A percentile compares a stretch with the other conserved stretches of the same genome.
phyloP scores from a whole-genome alignment of 495 filamentous ascomycete genomes.

The Penicillium chermesinum region DNA sequence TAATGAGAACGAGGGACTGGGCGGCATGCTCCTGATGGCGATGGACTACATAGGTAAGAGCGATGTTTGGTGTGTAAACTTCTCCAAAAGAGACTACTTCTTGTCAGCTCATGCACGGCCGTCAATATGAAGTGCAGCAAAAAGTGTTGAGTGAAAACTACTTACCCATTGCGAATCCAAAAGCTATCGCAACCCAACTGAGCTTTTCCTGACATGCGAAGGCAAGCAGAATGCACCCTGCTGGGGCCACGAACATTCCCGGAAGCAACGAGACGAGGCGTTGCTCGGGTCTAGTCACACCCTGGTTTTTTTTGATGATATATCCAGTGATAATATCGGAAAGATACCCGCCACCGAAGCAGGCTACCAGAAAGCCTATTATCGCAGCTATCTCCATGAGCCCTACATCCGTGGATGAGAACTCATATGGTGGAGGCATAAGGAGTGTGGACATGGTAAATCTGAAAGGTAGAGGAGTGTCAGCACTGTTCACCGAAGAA shows the following conservation, averaged over 20 bases:
- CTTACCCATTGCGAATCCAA: no score
- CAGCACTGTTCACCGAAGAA: no score
- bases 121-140: no score
- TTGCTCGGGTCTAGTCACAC: background rate
- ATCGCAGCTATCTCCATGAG: constrained; percentile 6
- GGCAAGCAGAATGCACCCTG: constrained; percentile 3
- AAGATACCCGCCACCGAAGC: constrained; percentile 1
- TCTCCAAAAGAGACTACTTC: constrained; percentile 2
- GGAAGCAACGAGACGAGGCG: constrained; percentile 2
- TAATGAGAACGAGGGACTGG: constrained; percentile 3
- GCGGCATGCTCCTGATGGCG: constrained; percentile 2
- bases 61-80: constrained; percentile 5
- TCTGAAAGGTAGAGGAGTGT: background rate
- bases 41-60: constrained; percentile 6
- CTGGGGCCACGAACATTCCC: constrained; percentile 1
- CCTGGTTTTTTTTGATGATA: background rate
- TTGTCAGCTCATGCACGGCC: no score
- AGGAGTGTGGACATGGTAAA: constrained; percentile 6
- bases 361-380: constrained; percentile 3
- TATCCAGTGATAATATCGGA: background rate
- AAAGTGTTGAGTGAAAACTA: no score
- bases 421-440: background rate
- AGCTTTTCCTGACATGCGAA: constrained; percentile 4
- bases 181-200: constrained; percentile 3
- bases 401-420: background rate